A percentile compares a stretch with the other conserved stretches of the same genome.
These are phyloP conservation scores for Colletotrichum sp. DNA, from an alignment of 2,329 filamentous ascomycete genomes.

Conservation along the genomic window DNA sequence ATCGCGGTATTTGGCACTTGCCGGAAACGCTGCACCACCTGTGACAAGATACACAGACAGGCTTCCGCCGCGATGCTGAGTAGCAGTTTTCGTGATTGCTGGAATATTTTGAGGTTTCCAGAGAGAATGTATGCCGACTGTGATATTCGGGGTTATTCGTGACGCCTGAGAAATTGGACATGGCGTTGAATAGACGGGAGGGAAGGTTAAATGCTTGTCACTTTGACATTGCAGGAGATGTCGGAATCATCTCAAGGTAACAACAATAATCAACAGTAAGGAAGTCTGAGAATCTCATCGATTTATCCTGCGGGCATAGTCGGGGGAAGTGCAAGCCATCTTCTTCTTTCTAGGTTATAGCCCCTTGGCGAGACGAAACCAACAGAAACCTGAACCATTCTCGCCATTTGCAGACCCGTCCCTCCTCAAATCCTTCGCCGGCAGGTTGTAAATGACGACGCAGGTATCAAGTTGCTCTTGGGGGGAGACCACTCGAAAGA, in stretches of 20 bases:
- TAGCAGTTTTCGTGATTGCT: not conserved
- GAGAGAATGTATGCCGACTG: not conserved
- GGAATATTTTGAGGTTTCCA: not conserved
- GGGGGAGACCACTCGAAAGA: not conserved
- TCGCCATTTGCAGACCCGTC: not conserved
- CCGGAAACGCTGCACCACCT: rapidly evolving
- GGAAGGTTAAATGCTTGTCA: not conserved
- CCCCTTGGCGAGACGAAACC: not conserved
- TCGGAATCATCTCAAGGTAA: rapidly evolving
- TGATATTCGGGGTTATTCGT: not conserved
- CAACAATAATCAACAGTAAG: not conserved
- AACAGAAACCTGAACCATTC: not conserved
- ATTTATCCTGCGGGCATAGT: rapidly evolving
- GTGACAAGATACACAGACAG: not conserved
- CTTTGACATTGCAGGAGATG: not conserved
- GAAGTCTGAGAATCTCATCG: not conserved
- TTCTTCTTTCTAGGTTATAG: not conserved
- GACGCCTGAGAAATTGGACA: not conserved
- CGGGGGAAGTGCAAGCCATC: rapidly evolving
- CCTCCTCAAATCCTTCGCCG: rapidly evolving
- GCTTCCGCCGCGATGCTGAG: not conserved
- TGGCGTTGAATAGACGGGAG: not conserved
- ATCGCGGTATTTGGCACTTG: not conserved
- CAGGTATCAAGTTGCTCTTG: not conserved
- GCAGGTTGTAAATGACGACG: rapidly evolving